Percentiles rank a stretch among this genome's conserved stretches.
phyloP scores from a whole-genome alignment of 306 rosid genomes.

The Fagus sylvatica region DNA sequence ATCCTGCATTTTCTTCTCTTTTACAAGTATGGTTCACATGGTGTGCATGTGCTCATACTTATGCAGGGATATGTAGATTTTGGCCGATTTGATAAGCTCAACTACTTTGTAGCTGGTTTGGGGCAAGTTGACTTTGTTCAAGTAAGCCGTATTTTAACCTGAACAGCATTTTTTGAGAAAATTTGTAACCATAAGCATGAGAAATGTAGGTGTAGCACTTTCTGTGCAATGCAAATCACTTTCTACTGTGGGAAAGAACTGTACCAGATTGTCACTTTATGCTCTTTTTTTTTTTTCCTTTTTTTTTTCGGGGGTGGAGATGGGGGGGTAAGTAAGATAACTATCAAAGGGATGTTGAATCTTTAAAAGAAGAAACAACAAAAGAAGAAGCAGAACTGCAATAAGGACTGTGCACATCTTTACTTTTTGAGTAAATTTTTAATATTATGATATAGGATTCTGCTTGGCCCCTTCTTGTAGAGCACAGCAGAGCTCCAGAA shows the following conservation, averaged over 20 bases:
- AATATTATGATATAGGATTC: conserved; percentile 4
- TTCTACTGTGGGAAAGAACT: conserved; percentile 1
- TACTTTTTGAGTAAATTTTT: not conserved
- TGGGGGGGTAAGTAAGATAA: not conserved
- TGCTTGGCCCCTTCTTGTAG: conserved; percentile 3
- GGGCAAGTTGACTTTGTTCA: conserved; percentile 72
- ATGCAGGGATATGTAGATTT: conserved; percentile 86
- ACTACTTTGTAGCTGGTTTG: conserved; percentile 78
- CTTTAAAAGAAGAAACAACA: conserved; percentile 4
- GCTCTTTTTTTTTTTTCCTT: not conserved
- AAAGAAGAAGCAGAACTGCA: conserved; percentile 8
- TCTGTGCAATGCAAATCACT: not conserved
- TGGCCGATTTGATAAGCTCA: conserved; percentile 71
- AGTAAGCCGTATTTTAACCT: conserved; percentile 48
- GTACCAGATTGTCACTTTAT: not conserved
- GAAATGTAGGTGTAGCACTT: conserved; percentile 8
- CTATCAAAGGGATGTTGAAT: conserved; percentile 25
- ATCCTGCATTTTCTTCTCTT: conserved; percentile 17
- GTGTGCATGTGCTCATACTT: conserved; percentile 29
- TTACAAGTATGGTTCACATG: conserved; percentile 16
- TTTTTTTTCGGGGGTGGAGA: too few species aligned
- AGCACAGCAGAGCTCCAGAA: conserved; percentile 15
- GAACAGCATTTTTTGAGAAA: not conserved
- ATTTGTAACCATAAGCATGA: not conserved
- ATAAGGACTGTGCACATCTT: not conserved